Percentiles rank a stretch among this genome's conserved stretches.
These are phyloP conservation scores for Starmera pachycereana DNA, from an alignment of 805 yeast species.

Conservation along the genomic window DNA sequence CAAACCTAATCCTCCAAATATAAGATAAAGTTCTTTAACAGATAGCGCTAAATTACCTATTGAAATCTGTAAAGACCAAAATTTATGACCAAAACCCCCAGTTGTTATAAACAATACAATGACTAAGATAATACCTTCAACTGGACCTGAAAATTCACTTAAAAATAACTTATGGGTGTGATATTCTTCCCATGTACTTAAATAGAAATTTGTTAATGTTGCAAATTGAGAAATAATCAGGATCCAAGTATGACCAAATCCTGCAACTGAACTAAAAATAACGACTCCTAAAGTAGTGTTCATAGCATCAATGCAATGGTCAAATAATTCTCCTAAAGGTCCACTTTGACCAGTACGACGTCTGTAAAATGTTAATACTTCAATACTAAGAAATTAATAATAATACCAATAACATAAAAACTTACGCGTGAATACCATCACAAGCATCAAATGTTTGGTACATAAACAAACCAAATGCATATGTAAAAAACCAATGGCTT, in stretches of 20 bases:
- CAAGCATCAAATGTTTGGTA: constrained; percentile 96
- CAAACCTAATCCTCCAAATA: constrained; percentile 43
- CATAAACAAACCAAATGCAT: constrained; percentile 76
- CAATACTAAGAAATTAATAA: background rate
- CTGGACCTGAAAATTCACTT: constrained; percentile 84
- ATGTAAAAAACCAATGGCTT: constrained; percentile 63
- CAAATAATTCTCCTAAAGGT: constrained; percentile 90
- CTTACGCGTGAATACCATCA: constrained; percentile 81
- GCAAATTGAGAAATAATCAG: constrained; percentile 61
- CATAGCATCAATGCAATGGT: constrained; percentile 70
- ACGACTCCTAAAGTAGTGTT: constrained; percentile 75
- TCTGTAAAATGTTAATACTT: constrained; percentile 1
- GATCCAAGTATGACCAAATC: constrained; percentile 60
- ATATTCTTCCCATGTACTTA: constrained; percentile 93
- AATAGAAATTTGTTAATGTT: constrained; percentile 68
- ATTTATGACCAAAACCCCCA: constrained; percentile 56
- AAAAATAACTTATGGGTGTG: constrained; percentile 78
- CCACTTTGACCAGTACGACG: constrained; percentile 92
- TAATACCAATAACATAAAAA: background rate
- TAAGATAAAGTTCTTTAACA: constrained; percentile 21
- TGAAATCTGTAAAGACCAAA: constrained; percentile 37
- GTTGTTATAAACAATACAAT: constrained; percentile 45
- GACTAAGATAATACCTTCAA: constrained; percentile 77
- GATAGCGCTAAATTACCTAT: constrained; percentile 29
- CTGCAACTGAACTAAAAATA: constrained; percentile 66